Base-by-base conservation (phyloP, 768 basidiomycete species). In the Tephrocybe sp. region DNA sequence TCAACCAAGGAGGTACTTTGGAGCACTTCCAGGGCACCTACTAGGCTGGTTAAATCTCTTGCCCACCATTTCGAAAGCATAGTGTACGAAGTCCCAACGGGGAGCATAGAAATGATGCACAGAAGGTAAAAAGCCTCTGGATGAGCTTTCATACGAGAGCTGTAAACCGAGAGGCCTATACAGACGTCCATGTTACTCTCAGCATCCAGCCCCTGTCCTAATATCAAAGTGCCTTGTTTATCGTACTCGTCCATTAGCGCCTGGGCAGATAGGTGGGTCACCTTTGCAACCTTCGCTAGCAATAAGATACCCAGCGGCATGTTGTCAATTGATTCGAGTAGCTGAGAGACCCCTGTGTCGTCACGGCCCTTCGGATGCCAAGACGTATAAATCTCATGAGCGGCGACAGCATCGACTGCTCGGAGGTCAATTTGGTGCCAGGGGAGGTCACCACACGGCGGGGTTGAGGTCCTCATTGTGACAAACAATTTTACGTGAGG, bases 291-390 rank as follows among this genome's bases (percentile, higher is more conserved):
- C n/a, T 59, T 60, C 6, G 71, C 71, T 58, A 72, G 60, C 5
- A 73, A 61, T 14, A 63, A 65, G 39, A 73, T 60, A 2, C 69
- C 70, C 40, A 68, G 54, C 33, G 70, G 68, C 48, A 71, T 58
- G 45, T 61, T 45, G 18, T 60, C 68, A 18, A 73, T 45, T 4
- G 48, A 51, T 1, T 50, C 45, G 21, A 69, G 45, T 2, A 69
- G 52, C 3, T 26, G 45, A 39, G 60, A 58, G 14, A 69, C 53
- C 11, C 60, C 63, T 15, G 58, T 53, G 24, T 61, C 55, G 28
- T 42, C 39, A 5, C 54, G 52, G 8, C 65, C 59, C 34, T 26
- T 42, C 2, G 59, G 55, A 46, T 62, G 44, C 18, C 65, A 53
- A 18, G 45, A 52, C 8, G 54, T 48, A 49, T 65, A 67, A 15